These are phyloP conservation scores for Clausena lansium DNA, from an alignment of 345 rosid species.

Conservation along the genomic window DNA sequence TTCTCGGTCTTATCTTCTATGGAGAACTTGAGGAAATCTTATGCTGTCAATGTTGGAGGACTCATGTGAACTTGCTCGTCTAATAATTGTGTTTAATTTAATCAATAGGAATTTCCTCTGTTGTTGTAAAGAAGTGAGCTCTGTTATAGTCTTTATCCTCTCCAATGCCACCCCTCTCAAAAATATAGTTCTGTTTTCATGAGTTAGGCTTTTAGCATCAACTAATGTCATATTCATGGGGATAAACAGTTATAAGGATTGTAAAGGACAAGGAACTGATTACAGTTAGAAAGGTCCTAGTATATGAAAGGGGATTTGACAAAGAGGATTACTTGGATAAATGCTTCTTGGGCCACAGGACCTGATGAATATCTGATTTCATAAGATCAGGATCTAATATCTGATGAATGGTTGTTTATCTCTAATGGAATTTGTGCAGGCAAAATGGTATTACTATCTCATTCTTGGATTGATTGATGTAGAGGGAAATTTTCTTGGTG, in stretches of 20 bases:
- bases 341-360: too few relatives aligned
- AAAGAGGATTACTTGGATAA: not conserved
- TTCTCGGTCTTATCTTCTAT: not conserved
- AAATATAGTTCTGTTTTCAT: not conserved
- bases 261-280: not conserved
- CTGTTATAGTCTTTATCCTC: not conserved
- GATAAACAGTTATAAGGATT: not conserved
- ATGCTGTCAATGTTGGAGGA: not conserved
- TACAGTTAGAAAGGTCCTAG: not conserved
- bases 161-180: not conserved
- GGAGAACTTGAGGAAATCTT: not conserved
- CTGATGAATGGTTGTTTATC: constrained; percentile 2
- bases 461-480: constrained; percentile 77
- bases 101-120: not conserved
- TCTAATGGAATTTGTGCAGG: constrained; percentile 49
- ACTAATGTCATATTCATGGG: not conserved
- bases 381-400: not conserved
- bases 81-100: not conserved
- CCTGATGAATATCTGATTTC: too few relatives aligned
- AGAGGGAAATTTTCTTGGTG: constrained; percentile 91
- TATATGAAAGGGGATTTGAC: not conserved
- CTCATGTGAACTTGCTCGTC: not conserved
- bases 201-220: not conserved
- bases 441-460: constrained; percentile 77
- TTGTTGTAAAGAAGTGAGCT: not conserved